Evolutionary conservation across 768 basidiomycete species (phyloP).

Genomic region (Gymnopilus dilepis): DNA sequence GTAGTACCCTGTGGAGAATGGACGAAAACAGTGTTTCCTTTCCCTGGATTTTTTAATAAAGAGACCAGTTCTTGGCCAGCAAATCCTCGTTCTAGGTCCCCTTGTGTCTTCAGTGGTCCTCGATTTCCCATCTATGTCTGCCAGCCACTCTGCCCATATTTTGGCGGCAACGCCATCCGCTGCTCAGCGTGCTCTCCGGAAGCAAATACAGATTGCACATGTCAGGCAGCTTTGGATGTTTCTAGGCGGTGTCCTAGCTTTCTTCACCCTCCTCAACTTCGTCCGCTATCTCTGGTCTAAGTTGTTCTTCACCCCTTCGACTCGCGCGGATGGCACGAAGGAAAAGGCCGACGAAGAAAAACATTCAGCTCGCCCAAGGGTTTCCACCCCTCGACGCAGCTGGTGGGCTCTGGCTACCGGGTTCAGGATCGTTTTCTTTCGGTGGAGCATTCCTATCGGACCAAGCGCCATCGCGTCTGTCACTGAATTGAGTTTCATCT

Average conservation of each 20-base stretch:
- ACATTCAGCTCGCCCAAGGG: not conserved
- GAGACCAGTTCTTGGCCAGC: slow-evolving; percentile 4
- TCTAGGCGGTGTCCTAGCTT: slow-evolving; percentile 40
- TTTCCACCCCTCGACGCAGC: slow-evolving; percentile 29
- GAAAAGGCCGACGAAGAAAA: slow-evolving; percentile 30
- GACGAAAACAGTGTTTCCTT: slow-evolving; percentile 30
- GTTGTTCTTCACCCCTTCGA: not conserved
- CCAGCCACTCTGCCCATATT: slow-evolving; percentile 1
- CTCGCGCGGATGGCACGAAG: not conserved
- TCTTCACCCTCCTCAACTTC: slow-evolving; percentile 41
- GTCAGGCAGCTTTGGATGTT: slow-evolving; percentile 48
- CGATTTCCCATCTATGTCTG: slow-evolving; percentile 4
- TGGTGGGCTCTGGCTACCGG: slow-evolving; percentile 43
- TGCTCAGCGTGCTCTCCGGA: slow-evolving; percentile 41
- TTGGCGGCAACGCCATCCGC: slow-evolving; percentile 22
- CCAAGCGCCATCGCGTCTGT: slow-evolving; percentile 39
- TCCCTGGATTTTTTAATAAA: slow-evolving; percentile 33
- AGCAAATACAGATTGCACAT: slow-evolving; percentile 38
- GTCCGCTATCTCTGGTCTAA: slow-evolving; percentile 24
- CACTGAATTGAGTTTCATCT: slow-evolving; percentile 51
- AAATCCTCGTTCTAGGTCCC: not conserved
- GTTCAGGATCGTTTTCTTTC: slow-evolving; percentile 56
- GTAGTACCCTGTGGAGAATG: slow-evolving; percentile 20
- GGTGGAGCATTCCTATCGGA: slow-evolving; percentile 52
- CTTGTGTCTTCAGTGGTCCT: not conserved